Evolutionary conservation across 2,329 filamentous ascomycete genomes (phyloP), one percentile per base, ranked within the genome.

Genomic region (Zalaria obscura): DNA sequence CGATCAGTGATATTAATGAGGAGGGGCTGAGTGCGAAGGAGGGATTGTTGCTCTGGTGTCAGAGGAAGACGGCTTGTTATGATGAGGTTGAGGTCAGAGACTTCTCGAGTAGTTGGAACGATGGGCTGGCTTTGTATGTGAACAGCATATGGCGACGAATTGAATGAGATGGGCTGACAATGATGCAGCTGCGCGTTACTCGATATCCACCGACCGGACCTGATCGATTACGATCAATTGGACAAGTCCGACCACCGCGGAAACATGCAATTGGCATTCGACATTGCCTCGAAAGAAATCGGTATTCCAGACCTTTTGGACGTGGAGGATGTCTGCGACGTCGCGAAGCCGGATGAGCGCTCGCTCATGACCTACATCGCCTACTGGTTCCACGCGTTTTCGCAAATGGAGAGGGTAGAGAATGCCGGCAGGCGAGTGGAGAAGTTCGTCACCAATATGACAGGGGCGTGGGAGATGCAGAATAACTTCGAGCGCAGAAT

Each of bases 311-410:
- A 89, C 55, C 70, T 98, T 58, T 74, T 98, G 45, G 91, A 98
- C 60, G 91, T 96, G 9, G 91, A 98, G 63, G 91, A 98, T 67
- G 91, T 98, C 18, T 94, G 86, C 60, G 91, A 98, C 59, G 89
- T 98, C 27, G 75, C 87, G 25, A 93, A 91, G 65, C 91, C 91
- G 25, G 91, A 98, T 59, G 91, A 98, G 64, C 80, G 86, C 53
- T 93, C 84, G 60, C 72, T 98, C 58, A 98, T 98, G 91, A 98
- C 91, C 1, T 98, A 98, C 62, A 98, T 98, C 54, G 91, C 91
- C 49, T 98, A 98, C 69, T 98, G 91, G 91, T 98, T 98, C 73
- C 91, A 98, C 59, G 91, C 91, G 52, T 98, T 98, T 61, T 96
- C 89, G 27, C 89, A 96, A 57, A 93, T 98, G 80, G 91, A 98